Percentiles rank a stretch among this genome's conserved stretches.
These are phyloP conservation scores for Aspergillus floridensis DNA, from an alignment of 2,329 filamentous ascomycete species.

Conservation along the genomic window DNA sequence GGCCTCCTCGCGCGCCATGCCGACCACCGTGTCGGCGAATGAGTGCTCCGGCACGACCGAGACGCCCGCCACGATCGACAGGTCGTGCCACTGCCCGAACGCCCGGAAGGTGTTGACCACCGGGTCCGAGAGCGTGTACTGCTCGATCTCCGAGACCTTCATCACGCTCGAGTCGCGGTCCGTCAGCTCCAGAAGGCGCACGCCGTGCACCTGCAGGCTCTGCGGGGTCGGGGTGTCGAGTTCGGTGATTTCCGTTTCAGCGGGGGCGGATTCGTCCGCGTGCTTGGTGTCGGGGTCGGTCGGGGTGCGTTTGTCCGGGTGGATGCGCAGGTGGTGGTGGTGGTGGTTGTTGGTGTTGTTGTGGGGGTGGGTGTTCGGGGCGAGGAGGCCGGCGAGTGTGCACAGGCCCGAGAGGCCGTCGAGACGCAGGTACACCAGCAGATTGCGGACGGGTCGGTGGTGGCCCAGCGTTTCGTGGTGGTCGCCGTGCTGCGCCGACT, in stretches of 20 bases:
- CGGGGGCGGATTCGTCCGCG: conserved; percentile 22
- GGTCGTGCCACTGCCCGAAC: conserved; percentile 78
- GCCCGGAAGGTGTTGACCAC: conserved; percentile 89
- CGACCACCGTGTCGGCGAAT: conserved; percentile 74
- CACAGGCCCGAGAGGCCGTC: conserved; percentile 82
- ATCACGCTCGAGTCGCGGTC: conserved; percentile 95
- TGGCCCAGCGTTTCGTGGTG: background rate
- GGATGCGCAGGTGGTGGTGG: conserved; percentile 26
- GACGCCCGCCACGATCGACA: conserved; percentile 78
- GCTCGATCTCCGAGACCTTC: conserved; percentile 80
- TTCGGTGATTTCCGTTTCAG: conserved; percentile 13
- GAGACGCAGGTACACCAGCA: conserved; percentile 78
- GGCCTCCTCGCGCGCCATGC: conserved; percentile 65
- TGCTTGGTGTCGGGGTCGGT: conserved; percentile 22
- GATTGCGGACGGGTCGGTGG: conserved; percentile 54
- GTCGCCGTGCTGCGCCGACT: conserved; percentile 50
- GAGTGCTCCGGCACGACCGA: conserved; percentile 73
- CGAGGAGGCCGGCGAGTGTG: conserved; percentile 76
- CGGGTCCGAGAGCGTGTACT: conserved; percentile 70
- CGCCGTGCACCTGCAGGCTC: conserved; percentile 71
- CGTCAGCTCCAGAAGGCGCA: conserved; percentile 83
- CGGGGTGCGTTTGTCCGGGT: conserved; percentile 30
- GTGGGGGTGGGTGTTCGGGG: conserved; percentile 43
- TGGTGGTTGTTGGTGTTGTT: conserved; percentile 12
- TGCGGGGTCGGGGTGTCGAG: background rate